These are phyloP conservation scores for Tricholoma hemisulphureum DNA, from an alignment of 768 basidiomycete genomes.

Conservation along the genomic window DNA sequence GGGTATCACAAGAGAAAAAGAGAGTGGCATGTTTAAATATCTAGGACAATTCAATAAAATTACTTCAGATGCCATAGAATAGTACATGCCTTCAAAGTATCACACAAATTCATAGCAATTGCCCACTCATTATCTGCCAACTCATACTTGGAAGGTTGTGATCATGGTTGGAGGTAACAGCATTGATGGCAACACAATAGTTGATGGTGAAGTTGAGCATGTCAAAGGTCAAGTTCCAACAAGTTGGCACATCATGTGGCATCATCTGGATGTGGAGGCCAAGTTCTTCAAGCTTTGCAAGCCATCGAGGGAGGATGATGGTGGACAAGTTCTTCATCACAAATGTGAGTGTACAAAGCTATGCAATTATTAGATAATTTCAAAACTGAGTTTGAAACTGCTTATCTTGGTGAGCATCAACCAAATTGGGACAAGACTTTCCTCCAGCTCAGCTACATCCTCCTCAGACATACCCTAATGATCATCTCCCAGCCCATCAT, in stretches of 20 bases:
- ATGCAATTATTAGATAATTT: too few species aligned
- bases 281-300: too few species aligned
- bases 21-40: constrained; percentile 32
- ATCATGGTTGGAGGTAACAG: constrained; percentile 14
- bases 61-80: neutral
- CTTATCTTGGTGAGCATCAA: constrained; percentile 27
- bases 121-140: constrained; percentile 27
- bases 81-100: constrained; percentile 25
- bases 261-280: constrained; percentile 17
- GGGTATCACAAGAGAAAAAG: constrained; percentile 25
- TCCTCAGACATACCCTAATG: constrained; percentile 10
- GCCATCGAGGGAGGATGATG: constrained; percentile 31
- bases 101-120: constrained; percentile 23
- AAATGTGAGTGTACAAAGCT: too few species aligned
- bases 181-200: constrained; percentile 22
- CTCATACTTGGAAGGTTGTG: constrained; percentile 19
- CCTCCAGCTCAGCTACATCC: constrained; percentile 12
- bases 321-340: constrained; percentile 27
- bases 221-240: constrained; percentile 34
- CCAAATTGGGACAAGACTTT: constrained; percentile 14
- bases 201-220: constrained; percentile 30
- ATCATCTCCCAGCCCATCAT: constrained; percentile 10
- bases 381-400: too few species aligned
- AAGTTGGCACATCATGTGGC: constrained; percentile 31
- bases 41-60: neutral